Evolutionary conservation across 495 filamentous ascomycete species (phyloP).

Genomic region (Cenococcum geophilum): DNA sequence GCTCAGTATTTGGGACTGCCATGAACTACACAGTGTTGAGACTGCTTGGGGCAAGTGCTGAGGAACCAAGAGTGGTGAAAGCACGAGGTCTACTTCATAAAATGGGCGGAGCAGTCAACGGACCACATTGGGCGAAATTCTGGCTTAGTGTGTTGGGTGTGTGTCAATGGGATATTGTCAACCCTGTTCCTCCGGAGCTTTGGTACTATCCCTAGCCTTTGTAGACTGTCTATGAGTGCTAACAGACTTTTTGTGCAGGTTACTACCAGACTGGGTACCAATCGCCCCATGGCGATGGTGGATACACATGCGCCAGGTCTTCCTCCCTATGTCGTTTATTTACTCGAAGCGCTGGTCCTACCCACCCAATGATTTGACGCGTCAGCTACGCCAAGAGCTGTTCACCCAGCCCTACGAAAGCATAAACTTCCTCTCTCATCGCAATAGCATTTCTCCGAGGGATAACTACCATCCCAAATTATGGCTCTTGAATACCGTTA

Average conservation of each 20-base stretch:
- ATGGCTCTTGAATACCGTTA: slow-evolving; percentile 67
- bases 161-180: slow-evolving; percentile 84
- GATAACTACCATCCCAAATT: slow-evolving; percentile 96
- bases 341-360: slow-evolving; percentile 72
- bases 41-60: slow-evolving; percentile 79
- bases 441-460: slow-evolving; percentile 69
- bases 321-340: slow-evolving; percentile 83
- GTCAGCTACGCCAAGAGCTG: slow-evolving; percentile 70
- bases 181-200: slow-evolving; percentile 85
- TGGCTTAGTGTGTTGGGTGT: slow-evolving; percentile 81
- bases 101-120: slow-evolving; percentile 77
- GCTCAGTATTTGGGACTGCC: slow-evolving; percentile 79
- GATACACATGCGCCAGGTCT: slow-evolving; percentile 94
- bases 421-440: slow-evolving; percentile 68
- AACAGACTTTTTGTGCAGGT: slow-evolving; percentile 38
- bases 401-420: slow-evolving; percentile 72
- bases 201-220: slow-evolving; percentile 50
- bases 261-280: slow-evolving; percentile 92
- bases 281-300: slow-evolving; percentile 97
- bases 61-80: slow-evolving; percentile 80
- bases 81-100: slow-evolving; percentile 76
- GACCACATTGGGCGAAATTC: slow-evolving; percentile 93
- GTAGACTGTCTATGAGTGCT: neutral
- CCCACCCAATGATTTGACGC: slow-evolving; percentile 64
- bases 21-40: slow-evolving; percentile 87